Evolutionary conservation across 192 early-diverging fungal genomes (phyloP).

Genomic region (Coemansia sp.): DNA sequence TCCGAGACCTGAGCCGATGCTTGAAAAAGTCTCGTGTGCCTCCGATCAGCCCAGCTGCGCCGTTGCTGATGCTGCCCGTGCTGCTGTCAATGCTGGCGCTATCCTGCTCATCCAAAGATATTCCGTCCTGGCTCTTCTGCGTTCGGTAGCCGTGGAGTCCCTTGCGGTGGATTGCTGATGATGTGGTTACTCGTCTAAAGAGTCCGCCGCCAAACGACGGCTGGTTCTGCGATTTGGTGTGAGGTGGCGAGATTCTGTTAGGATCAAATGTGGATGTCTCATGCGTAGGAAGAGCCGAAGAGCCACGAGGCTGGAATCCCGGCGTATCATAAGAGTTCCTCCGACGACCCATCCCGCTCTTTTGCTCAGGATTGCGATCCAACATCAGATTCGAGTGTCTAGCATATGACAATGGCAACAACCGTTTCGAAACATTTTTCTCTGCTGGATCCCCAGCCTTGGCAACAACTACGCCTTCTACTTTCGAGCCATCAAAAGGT

Average conservation of each 20-base stretch:
- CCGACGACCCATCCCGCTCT: neutral
- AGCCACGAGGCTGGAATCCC: neutral
- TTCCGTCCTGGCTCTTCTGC: conserved; percentile 4
- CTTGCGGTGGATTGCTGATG: conserved; percentile 26
- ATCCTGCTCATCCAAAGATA: conserved; percentile 7
- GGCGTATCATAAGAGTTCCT: conserved; percentile 6
- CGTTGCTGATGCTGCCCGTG: conserved; percentile 2
- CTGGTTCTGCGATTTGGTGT: conserved; percentile 6
- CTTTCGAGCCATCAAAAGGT: conserved; percentile 15
- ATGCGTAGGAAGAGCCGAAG: neutral
- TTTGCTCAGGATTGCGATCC: neutral
- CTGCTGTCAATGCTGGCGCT: conserved; percentile 16
- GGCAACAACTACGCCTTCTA: neutral
- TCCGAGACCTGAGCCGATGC: conserved; percentile 42
- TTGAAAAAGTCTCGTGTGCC: conserved; percentile 49
- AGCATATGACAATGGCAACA: neutral
- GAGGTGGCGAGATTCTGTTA: neutral
- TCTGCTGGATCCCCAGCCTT: no score
- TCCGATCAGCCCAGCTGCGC: conserved; percentile 27
- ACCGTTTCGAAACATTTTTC: neutral
- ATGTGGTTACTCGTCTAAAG: conserved; percentile 39
- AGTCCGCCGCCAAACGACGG: conserved; percentile 18
- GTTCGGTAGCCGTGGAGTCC: conserved; percentile 7
- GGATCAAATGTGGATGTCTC: neutral
- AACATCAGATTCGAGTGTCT: neutral